Base-by-base conservation (phyloP, 2,329 filamentous ascomycete species). In the Teratosphaeria pseudoeucalypti region DNA sequence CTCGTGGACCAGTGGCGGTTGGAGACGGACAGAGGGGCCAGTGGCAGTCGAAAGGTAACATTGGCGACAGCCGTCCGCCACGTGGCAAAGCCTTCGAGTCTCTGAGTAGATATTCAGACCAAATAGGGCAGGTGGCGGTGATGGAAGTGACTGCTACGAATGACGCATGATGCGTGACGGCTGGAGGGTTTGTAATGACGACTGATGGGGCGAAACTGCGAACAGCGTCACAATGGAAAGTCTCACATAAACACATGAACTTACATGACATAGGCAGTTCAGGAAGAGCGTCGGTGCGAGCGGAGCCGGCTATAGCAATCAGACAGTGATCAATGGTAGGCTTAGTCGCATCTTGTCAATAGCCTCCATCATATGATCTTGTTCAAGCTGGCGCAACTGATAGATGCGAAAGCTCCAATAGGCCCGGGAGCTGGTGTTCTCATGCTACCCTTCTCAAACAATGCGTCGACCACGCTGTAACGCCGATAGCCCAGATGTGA, bases 291-390 rank as follows among this genome's bases (percentile, higher is more conserved):
- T 16, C 16, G 37, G 37, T 39, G 11, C 16, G 11, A 49, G 43
- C 19, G 43, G n/a, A 6, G 43, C n/a, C 1, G 43, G 16, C 23
- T 6, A 0, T 49, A 56, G 66, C 67, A 64, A 58, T 62, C 68
- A 71, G 68, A 62, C 69, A 71, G 67, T 62, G 68, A 71, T 72
- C 70, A 70, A 71, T 70, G 70, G 68, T 68, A 65, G 68, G 69
- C 68, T 67, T 64, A 62, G 57, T 64, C 67, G 65, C 68, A 65
- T 64, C 60, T 58, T 26, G 11, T 64, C 65, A 68, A 68, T 71
- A 67, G 68, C 69, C 67, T 71, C 68, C 70, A 71, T 71, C 68
- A 58, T 70, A 58, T 64, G 69, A 72, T 72, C 70, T 72, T 71
- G 68, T 67, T 71, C 69, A 70, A 67, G 68, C 69, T 56, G 58